Percentiles rank a stretch among this genome's conserved stretches.
phyloP scores from a whole-genome alignment of 176 grass and related monocot genomes.

The Bromus sterilis region DNA sequence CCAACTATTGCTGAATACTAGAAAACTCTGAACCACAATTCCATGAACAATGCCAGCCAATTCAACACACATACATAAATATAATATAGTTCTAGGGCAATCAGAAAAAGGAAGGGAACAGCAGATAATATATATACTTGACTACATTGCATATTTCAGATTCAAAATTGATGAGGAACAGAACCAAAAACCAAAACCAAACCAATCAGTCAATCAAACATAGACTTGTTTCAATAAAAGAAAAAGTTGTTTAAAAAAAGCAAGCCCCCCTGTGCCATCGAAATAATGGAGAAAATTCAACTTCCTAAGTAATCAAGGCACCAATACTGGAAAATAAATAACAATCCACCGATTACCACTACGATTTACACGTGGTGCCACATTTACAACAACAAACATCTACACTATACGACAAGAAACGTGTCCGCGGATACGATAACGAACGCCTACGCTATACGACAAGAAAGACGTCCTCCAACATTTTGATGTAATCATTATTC shows the following conservation, averaged over 20 bases:
- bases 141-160: neutral
- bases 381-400: too few species aligned
- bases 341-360: neutral
- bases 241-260: neutral
- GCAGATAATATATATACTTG: neutral
- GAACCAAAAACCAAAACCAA: neutral
- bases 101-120: neutral
- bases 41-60: neutral
- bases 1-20: neutral
- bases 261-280: too few species aligned
- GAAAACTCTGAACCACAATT: neutral
- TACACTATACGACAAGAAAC: neutral
- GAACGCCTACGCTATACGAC: neutral
- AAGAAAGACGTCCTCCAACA: neutral
- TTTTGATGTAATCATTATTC: neutral
- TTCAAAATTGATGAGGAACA: neutral
- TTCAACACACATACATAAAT: neutral
- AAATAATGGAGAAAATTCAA: neutral
- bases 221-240: neutral
- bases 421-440: neutral
- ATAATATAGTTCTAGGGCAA: neutral
- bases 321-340: neutral
- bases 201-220: neutral
- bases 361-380: neutral
- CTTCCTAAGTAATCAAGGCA: neutral